phyloP scores from a whole-genome alignment of 2,329 filamentous ascomycete species.

The Endothia cerciana region DNA sequence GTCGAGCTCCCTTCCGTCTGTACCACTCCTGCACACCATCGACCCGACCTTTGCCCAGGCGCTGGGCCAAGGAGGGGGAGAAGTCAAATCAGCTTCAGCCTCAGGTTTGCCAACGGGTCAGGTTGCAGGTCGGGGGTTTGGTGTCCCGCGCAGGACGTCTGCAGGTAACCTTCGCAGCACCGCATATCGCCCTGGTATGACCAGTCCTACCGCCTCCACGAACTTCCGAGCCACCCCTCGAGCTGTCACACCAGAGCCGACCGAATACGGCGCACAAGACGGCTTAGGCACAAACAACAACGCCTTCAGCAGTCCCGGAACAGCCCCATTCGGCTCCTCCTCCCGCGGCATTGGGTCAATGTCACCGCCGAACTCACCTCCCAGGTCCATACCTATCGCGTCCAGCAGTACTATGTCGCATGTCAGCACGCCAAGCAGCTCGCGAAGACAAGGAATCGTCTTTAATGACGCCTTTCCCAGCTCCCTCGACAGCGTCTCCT shows the following conservation, averaged over 20 bases:
- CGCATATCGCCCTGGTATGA: constrained; percentile 35
- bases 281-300: constrained; percentile 32
- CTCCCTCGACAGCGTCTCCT: constrained; percentile 52
- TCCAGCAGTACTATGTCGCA: constrained; percentile 41
- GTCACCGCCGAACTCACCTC: constrained; percentile 50
- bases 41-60: constrained; percentile 22
- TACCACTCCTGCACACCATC: constrained; percentile 27
- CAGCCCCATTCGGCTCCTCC: constrained; percentile 28
- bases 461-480: constrained; percentile 61
- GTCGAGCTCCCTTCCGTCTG: constrained; percentile 28
- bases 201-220: constrained; percentile 20
- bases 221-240: constrained; percentile 48
- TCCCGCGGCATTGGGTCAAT: constrained; percentile 39
- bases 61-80: constrained; percentile 14
- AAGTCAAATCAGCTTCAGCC: constrained; percentile 17
- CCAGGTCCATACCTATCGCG: constrained; percentile 49
- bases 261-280: constrained; percentile 37
- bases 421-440: constrained; percentile 31
- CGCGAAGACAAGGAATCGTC: constrained; percentile 58
- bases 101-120: constrained; percentile 20
- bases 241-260: constrained; percentile 68
- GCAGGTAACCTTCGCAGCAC: constrained; percentile 34
- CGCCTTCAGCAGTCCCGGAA: constrained; percentile 7
- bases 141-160: constrained; percentile 32
- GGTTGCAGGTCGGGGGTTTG: constrained; percentile 6